These are phyloP conservation scores for Clavulina sp. DNA, from an alignment of 768 basidiomycete genomes.

Conservation along the genomic window DNA sequence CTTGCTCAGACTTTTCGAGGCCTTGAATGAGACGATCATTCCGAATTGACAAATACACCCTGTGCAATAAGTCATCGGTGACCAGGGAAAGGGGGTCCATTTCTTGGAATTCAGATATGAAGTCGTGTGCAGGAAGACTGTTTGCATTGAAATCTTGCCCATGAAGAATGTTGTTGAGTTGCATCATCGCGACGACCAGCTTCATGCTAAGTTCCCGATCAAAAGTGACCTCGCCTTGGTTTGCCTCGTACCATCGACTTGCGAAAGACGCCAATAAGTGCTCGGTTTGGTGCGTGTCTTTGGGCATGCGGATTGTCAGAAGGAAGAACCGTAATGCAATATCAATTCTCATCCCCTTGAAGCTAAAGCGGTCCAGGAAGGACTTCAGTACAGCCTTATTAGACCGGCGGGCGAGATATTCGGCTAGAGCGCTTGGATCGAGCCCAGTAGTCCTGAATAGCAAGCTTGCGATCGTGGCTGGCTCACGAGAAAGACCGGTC, in stretches of 20 bases:
- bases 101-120: constrained; percentile 64
- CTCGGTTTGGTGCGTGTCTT: constrained; percentile 32
- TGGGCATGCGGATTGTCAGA: constrained; percentile 55
- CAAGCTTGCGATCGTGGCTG: constrained; percentile 51
- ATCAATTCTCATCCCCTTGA: constrained; percentile 68
- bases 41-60: constrained; percentile 58
- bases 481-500: constrained; percentile 40
- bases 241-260: constrained; percentile 79
- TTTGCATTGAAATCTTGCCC: constrained; percentile 3
- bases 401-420: constrained; percentile 58
- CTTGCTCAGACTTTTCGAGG: constrained; percentile 25
- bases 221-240: constrained; percentile 56
- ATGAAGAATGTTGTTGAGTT: constrained; percentile 79
- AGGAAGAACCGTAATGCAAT: constrained; percentile 80
- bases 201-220: constrained; percentile 65
- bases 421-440: constrained; percentile 66
- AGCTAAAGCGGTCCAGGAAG: constrained; percentile 78
- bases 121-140: constrained; percentile 51
- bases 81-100: constrained; percentile 56
- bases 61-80: constrained; percentile 55
- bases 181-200: constrained; percentile 64
- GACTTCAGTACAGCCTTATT: constrained; percentile 63
- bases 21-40: constrained; percentile 55
- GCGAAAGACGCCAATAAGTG: constrained; percentile 72
- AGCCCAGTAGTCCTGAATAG: constrained; percentile 73